Evolutionary conservation across 106 monocot genomes (phyloP), one percentile per base, ranked within the genome.

Genomic region (Ottelia alismoides): DNA sequence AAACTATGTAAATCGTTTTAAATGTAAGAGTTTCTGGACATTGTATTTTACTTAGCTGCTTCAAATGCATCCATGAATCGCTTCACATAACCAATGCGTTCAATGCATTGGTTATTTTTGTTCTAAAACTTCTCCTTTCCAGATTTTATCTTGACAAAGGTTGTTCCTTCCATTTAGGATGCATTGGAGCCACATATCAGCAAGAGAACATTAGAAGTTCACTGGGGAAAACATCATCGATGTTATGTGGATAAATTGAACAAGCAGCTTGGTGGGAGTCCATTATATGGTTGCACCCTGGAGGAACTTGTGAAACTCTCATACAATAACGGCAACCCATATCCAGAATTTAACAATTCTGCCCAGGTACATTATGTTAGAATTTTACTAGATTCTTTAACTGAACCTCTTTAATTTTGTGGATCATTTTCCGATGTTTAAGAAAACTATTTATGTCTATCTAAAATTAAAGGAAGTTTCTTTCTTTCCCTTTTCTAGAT

Each of bases 101-200:
- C n/a, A n/a, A n/a, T 47, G 6, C 6, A 10, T 31, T n/a, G 18
- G 30, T 32, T 27, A 32, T 16, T 16, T n/a, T 43, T 45, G 28
- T 56, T 49, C 9, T 1, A 25, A 16, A 0, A 21, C 5, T 28
- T 47, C 6, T 2, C 46, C 11, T 61, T 11, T 26, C 16, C 14
- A 44, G 28, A n/a, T n/a, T n/a, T n/a, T n/a, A n/a, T n/a, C n/a
- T n/a, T n/a, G n/a, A n/a, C n/a, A n/a, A n/a, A n/a, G n/a, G n/a
- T n/a, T n/a, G n/a, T n/a, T n/a, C n/a, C n/a, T 46, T 24, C 32
- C 17, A 69, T 67, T 46, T 47, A 94, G 94, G 71, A 96, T 72
- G 88, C 84, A 43, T 57, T 96, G 68, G 94, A 88, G 63, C 94
- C 94, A 56, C 78, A 85, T 66, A 88, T 96, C 81, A 96, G 94